Evolutionary conservation across 345 rosid genomes (phyloP).

Genomic region (Brassica incana): DNA sequence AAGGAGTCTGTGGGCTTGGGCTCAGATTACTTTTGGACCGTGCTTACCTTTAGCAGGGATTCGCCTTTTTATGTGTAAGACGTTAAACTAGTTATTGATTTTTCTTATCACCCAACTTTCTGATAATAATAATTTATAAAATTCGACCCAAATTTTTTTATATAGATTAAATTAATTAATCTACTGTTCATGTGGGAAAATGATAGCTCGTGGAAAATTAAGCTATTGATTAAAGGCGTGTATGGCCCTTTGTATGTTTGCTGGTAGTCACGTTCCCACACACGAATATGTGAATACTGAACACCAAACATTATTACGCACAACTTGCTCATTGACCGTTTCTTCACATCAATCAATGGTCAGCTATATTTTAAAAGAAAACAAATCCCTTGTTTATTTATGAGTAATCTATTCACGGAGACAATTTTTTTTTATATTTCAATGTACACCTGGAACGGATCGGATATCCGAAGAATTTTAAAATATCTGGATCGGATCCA

Average conservation of each 20-base stretch:
- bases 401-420: no score
- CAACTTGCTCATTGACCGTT: conserved; percentile 14
- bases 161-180: background rate
- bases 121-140: background rate
- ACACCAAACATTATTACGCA: background rate
- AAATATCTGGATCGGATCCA: no score
- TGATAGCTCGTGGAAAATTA: conserved; percentile 30
- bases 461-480: no score
- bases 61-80: background rate
- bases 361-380: background rate
- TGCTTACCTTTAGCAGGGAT: background rate
- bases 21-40: background rate
- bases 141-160: background rate
- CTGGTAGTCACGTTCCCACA: conserved; percentile 28
- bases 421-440: no score
- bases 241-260: conserved; percentile 9
- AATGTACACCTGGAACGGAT: no score
- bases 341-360: background rate
- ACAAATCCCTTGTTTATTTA: background rate
- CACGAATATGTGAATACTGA: conserved; percentile 16
- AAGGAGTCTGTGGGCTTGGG: conserved; percentile 20
- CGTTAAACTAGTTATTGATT: background rate
- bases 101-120: background rate
- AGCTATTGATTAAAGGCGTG: conserved; percentile 23
- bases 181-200: conserved; percentile 5